These are phyloP conservation scores for Poronia punctata DNA, from an alignment of 495 filamentous ascomycete genomes.

Conservation along the genomic window DNA sequence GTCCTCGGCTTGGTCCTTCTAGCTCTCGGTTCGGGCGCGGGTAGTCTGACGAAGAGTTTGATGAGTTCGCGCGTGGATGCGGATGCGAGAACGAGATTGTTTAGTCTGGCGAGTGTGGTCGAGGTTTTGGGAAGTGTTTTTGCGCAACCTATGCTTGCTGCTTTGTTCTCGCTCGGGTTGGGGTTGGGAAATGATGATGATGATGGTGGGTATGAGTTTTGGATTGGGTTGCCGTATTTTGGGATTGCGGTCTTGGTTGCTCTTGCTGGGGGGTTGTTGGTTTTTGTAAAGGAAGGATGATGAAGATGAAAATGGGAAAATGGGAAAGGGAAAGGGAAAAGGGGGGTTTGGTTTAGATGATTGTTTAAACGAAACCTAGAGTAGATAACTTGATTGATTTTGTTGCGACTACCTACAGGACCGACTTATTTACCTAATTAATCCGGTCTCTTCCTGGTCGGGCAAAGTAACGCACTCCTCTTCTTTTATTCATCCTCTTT, in stretches of 20 bases:
- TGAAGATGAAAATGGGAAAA: not conserved
- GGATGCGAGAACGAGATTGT: slow-evolving; percentile 51
- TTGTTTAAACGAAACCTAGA: not conserved
- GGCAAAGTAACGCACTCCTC: not conserved
- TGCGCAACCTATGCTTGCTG: slow-evolving; percentile 36
- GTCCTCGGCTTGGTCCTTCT: slow-evolving; percentile 25
- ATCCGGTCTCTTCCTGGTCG: not conserved
- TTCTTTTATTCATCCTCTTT: not conserved
- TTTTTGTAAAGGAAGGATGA: slow-evolving; percentile 15
- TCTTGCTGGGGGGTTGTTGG: slow-evolving; percentile 9
- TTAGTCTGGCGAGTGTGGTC: slow-evolving; percentile 49
- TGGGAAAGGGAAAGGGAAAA: too few species aligned
- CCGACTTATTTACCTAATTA: not conserved
- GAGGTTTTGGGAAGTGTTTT: slow-evolving; percentile 49
- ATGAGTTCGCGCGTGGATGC: slow-evolving; percentile 48
- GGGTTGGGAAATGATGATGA: too few species aligned
- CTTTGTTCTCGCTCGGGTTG: slow-evolving; percentile 25
- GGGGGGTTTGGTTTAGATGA: not conserved
- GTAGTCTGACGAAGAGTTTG: slow-evolving; percentile 36
- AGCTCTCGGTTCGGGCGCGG: slow-evolving; percentile 25
- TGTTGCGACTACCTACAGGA: too few species aligned
- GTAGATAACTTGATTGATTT: too few species aligned
- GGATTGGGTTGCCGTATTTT: slow-evolving; percentile 29
- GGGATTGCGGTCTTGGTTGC: slow-evolving; percentile 17
- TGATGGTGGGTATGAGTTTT: slow-evolving; percentile 11